Base-by-base conservation (phyloP, 2,329 filamentous ascomycete genomes). In the Pyricularia sp. region DNA sequence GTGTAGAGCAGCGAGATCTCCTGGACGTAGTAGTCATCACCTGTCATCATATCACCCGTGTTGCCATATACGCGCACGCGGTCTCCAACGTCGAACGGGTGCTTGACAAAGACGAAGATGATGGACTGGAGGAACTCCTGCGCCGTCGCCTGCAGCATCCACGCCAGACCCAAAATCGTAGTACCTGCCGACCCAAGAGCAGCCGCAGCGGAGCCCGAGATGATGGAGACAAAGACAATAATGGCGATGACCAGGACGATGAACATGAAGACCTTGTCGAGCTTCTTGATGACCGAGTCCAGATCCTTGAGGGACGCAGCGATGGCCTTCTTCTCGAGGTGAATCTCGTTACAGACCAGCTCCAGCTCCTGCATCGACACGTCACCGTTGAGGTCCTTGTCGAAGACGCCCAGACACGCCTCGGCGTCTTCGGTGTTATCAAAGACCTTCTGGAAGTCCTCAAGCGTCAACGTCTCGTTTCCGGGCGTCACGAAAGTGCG, bases 41-140 rank as follows among this genome's bases (percentile, higher is more conserved):
- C 93, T 44, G 83, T 84, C 72, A 91, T 82, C 19, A 82, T 74
- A n/a, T 87, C 82, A 67, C 93, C 93, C 0, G 91, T 91, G 70
- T 92, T 96, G 64, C 93, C 93, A 71, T 97, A 97, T 24, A 97
- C 85, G 1, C 89, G 91, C 7, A 97, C 91, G 70, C 93, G 88
- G 74, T 97, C 93, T 64, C 93, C 93, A 4, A 97, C 93, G 74
- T 97, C 93, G 70, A 97, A 97, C 0, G 93, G 93, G 73, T 97
- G 93, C 79, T 97, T 97, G 77, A 97, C 88, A 70, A 97, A 96
- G 69, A 97, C 93, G 73, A 97, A 97, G 70, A 97, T 90, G 72
- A 93, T 86, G 10, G 92, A 96, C 76, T 96, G 92, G 2, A 97
- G 80, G 70, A 97, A 96, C 72, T 97, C 93, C 72, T 96, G 92